Base-by-base conservation (phyloP, 192 early-diverging fungal genomes). In the Coemansia sp. region DNA sequence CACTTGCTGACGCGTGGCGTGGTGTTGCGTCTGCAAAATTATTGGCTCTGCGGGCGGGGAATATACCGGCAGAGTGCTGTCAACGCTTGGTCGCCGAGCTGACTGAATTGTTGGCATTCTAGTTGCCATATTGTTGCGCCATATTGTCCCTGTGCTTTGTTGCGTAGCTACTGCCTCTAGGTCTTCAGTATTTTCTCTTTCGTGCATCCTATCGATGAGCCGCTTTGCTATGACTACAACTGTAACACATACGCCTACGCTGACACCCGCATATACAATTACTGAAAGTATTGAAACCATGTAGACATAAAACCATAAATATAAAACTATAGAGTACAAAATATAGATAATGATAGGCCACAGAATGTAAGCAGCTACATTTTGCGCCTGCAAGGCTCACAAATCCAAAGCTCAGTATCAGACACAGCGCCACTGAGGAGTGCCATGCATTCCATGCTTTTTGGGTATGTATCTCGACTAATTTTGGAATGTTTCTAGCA, bases 21-120 rank as follows among this genome's bases (percentile, higher is more conserved):
- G 59, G 9, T 61, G 53, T 21, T 32, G 43, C 9, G 35, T 21
- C 43, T 17, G 41, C 43, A 60, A 39, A 11, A 12, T 3, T 4
- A 47, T 24, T 35, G 64, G 56, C 27, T 58, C 56, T 27, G 25
- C 23, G 8, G 56, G 64, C 2, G 64, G 64, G 2, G 64, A 50
- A 41, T 66, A 66, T 35, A 50, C 47, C 0, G 64, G 64, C 27
- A 66, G 47, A 8, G 41, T 59, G 47, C 17, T 37, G 29, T 35
- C 37, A 4, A 43, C 41, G n/a, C 41, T 23, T 58, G 12, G 27
- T 38, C 56, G 54, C 24, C 37, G 43, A 21, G 27, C 17, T 21
- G 7, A 8, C n/a, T 21, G 48, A 8, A 2, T 7, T 17, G 48
- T 49, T 8, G 48, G 7, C 8, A 7, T 21, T 21, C 48, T 15